Conservation (phyloP, 1,284 basidiomycete species). For the Malassezia dermatis region DNA sequence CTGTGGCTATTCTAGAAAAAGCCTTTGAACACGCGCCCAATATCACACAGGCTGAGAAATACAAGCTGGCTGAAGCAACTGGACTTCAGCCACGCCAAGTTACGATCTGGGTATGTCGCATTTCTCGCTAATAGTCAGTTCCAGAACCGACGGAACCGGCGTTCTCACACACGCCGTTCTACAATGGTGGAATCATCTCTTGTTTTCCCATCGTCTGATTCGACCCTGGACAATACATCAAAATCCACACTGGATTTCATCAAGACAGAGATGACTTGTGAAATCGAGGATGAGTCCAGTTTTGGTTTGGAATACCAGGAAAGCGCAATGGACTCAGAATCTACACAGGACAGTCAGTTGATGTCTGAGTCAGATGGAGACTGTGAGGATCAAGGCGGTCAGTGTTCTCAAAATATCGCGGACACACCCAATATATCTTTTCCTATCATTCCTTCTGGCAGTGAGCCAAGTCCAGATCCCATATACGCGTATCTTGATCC, state of each 20-base stretch:
- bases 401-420: background rate
- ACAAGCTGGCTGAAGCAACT: slow-evolving; percentile 32
- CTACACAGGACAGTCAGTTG: background rate
- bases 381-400: background rate
- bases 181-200: background rate
- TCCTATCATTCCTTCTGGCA: background rate
- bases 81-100: slow-evolving; percentile 42
- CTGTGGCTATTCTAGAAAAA: slow-evolving; percentile 31
- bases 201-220: background rate
- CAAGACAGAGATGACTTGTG: background rate
- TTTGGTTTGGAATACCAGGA: background rate
- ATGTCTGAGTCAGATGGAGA: background rate
- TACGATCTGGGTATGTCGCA: slow-evolving; percentile 45
- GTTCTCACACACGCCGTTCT: background rate
- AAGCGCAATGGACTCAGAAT: background rate
- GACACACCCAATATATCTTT: background rate
- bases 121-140: background rate
- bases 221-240: background rate
- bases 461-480: background rate
- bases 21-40: slow-evolving; percentile 36
- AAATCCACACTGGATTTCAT: background rate
- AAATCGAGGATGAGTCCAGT: background rate
- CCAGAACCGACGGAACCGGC: slow-evolving; percentile 15
- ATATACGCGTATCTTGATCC: background rate
- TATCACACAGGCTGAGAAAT: slow-evolving; percentile 43